Evolutionary conservation across 129 eudicot species (phyloP).

Genomic region (Gnaphalium uliginosum): DNA sequence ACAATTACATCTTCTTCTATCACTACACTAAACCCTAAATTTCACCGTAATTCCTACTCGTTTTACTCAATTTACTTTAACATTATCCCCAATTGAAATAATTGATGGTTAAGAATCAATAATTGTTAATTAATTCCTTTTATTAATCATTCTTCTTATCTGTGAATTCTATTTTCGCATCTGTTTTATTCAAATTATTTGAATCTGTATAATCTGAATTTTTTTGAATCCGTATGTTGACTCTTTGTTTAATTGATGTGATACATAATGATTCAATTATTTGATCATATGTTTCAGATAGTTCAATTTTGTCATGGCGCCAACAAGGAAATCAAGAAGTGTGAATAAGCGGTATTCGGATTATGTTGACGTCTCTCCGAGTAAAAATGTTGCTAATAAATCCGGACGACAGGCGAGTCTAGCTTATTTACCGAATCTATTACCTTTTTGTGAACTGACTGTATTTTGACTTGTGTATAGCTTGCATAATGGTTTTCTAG

Average conservation of each 20-base stretch:
- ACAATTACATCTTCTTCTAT: constrained; percentile 16
- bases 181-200: not conserved
- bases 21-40: constrained; percentile 33
- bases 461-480: not conserved
- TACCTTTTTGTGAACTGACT: not conserved
- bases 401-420: constrained; percentile 41
- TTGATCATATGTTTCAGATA: constrained; percentile 22
- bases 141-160: not conserved
- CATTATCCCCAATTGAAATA: constrained; percentile 14
- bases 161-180: constrained; percentile 10
- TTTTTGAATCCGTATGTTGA: constrained; percentile 12
- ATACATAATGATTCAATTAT: not conserved
- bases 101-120: not conserved
- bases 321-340: constrained; percentile 64
- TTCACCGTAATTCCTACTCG: constrained; percentile 24
- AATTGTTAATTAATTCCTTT: not conserved
- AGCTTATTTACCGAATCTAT: not conserved
- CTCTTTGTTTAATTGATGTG: constrained; percentile 16
- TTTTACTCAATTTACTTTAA: constrained; percentile 16
- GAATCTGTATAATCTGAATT: not conserved
- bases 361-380: constrained; percentile 44
- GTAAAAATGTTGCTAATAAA: constrained; percentile 41
- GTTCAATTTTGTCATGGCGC: constrained; percentile 43
- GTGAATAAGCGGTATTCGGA: constrained; percentile 48
- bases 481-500: not conserved